Base-by-base conservation (phyloP, 2,329 filamentous ascomycete species). In the Didymella pinodella region DNA sequence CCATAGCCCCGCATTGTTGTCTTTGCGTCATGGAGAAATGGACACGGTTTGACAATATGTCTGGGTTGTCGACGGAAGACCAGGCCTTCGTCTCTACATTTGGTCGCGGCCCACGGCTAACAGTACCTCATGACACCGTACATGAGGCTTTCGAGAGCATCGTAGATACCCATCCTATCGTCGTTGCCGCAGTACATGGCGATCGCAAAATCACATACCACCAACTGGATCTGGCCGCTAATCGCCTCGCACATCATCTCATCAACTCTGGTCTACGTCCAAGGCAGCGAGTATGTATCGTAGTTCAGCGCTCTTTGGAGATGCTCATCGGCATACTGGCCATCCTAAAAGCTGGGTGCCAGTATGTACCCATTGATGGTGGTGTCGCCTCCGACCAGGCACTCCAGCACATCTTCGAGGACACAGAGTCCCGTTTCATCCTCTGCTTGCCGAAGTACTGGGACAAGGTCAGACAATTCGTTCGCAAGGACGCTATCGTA, bases 311-410 rank as follows among this genome's bases (percentile, higher is more conserved):
- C 11, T 82, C 84, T 32, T 73, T 85, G 48, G 83, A 85, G 61
- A 85, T 87, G 83, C 74, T 86, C 10, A 79, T 86, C 48, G 84
- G 82, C 20, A 85, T 87, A 49, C 77, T 85, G 59, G 85, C 84
- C 2, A 78, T 86, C 22, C 74, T 88, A 32, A 84, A 84, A 52
- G 82, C 82, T 48, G 85, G 85, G n/a, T 85, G 82, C 16, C 84
- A 87, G 62, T 88, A 88, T 66, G 79, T 87, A 5, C 85, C 85
- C 2, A 78, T 88, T 2, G 86, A 88, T 61, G 85, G 85, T 32
- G 81, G 82, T 5, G 69, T 75, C n/a, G 62, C 66, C 3, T 73
- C 73, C 1, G 67, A 75, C 6, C 65, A 72, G 44, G 68, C 69
- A 11, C 45, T 87, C 22, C 74, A 75, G 25, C 80, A 83, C 54